phyloP scores from a whole-genome alignment of 768 basidiomycete species.

The Trametes cinnabarina region DNA sequence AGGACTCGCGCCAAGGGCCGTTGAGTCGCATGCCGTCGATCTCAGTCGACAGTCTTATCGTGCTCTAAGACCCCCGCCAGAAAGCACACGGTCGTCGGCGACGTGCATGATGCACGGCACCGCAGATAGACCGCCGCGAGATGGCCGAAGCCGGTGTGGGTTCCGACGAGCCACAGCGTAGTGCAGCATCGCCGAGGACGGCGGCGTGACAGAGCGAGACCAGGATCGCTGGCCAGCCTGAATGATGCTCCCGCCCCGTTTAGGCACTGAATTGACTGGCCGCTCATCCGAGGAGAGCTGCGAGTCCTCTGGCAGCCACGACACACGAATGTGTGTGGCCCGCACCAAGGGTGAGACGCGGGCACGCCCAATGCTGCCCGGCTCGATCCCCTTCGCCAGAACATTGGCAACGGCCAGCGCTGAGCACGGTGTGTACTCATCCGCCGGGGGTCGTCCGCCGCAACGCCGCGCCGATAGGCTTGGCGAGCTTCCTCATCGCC shows the following conservation, averaged over 20 bases:
- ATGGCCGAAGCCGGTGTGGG: neutral
- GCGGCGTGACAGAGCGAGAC: neutral
- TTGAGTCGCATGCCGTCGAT: too few species aligned
- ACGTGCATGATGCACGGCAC: neutral
- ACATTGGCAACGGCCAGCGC: neutral
- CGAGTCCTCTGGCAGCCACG: constrained; percentile 1
- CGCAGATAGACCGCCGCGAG: neutral
- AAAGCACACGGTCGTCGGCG: neutral
- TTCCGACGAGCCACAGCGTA: neutral
- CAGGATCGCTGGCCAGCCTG: neutral
- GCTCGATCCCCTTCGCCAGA: neutral
- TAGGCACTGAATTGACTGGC: neutral
- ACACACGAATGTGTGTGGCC: neutral
- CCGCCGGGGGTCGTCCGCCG: neutral
- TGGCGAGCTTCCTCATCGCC: neutral
- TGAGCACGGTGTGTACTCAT: neutral
- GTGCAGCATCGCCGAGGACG: neutral
- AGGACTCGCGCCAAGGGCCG: too few species aligned
- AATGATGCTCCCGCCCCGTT: neutral
- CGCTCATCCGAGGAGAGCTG: neutral
- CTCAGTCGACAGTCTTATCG: too few species aligned
- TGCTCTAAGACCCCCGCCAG: neutral
- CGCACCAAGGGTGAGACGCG: neutral
- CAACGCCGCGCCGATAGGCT: neutral
- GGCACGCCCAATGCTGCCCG: neutral